Percentiles rank a stretch among this genome's conserved stretches.
Evolutionary conservation across 805 yeast genomes (phyloP).

Genomic region (Nakazawaea sp.): DNA sequence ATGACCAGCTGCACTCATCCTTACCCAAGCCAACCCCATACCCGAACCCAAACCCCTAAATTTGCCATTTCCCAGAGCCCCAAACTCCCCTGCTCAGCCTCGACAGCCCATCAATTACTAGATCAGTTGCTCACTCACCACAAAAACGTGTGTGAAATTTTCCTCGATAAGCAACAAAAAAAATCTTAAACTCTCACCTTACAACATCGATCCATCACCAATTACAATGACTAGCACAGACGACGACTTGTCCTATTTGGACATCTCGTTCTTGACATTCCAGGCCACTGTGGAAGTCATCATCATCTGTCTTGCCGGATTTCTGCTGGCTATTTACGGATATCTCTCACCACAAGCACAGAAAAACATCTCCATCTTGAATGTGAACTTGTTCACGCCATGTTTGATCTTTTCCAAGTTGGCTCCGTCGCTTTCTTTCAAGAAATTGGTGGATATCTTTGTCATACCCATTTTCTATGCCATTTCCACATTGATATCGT

Average conservation of each 20-base stretch:
- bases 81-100: too few relatives aligned
- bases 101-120: too few relatives aligned
- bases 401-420: constrained; percentile 85
- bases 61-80: too few relatives aligned
- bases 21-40: too few relatives aligned
- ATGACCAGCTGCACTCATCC: too few relatives aligned
- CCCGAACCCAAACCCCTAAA: too few relatives aligned
- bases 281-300: constrained; percentile 92
- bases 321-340: constrained; percentile 71
- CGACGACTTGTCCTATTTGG: constrained; percentile 27
- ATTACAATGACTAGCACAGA: too few relatives aligned
- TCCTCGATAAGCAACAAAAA: too few relatives aligned
- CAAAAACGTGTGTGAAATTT: too few relatives aligned
- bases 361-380: constrained; percentile 65
- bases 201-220: too few relatives aligned
- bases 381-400: constrained; percentile 92
- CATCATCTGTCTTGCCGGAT: constrained; percentile 80
- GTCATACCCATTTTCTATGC: constrained; percentile 81
- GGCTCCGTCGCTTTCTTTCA: constrained; percentile 59
- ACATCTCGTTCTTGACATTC: constrained; percentile 64
- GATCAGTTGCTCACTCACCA: too few relatives aligned
- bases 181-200: too few relatives aligned
- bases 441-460: constrained; percentile 72
- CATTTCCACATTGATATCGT: constrained; percentile 76
- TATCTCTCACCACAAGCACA: constrained; percentile 68